These are phyloP conservation scores for Setaria italica DNA, from an alignment of 202 grass and related monocot genomes.

Conservation along the genomic window DNA sequence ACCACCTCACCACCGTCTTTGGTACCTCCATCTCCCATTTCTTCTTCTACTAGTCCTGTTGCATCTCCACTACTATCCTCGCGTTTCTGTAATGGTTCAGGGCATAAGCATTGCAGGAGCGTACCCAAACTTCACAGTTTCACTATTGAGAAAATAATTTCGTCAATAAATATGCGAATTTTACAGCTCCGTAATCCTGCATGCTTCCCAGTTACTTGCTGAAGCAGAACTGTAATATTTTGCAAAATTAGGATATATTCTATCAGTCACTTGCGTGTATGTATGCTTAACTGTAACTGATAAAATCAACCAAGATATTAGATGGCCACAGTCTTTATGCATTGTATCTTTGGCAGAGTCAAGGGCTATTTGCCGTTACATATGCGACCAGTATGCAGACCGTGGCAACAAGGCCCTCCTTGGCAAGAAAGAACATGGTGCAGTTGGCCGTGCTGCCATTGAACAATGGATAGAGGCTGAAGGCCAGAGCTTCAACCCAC, in stretches of 20 bases:
- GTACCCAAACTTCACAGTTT: not conserved
- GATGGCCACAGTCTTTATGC: constrained; percentile 27
- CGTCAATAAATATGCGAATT: not conserved
- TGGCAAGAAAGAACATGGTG: constrained; percentile 61
- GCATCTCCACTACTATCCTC: not conserved
- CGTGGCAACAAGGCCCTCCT: constrained; percentile 64
- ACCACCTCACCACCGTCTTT: constrained; percentile 75
- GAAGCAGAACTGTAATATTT: not conserved
- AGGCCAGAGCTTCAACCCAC: constrained; percentile 73
- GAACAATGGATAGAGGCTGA: constrained; percentile 88
- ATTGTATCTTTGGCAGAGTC: constrained; percentile 63
- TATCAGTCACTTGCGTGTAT: not conserved
- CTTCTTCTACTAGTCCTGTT: not conserved
- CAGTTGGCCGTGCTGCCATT: constrained; percentile 58
- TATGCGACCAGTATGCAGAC: constrained; percentile 74
- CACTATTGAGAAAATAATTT: not conserved
- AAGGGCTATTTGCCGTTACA: constrained; percentile 82
- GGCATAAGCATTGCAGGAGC: not conserved
- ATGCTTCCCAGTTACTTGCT: not conserved
- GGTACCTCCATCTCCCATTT: constrained; percentile 40
- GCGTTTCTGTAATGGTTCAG: not conserved
- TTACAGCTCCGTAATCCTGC: not conserved
- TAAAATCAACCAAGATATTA: not conserved
- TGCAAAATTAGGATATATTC: constrained; percentile 18
- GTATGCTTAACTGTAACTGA: not conserved